Evolutionary conservation across 2,329 filamentous ascomycete genomes (phyloP).

Genomic region (Rutstroemia sydowiana): DNA sequence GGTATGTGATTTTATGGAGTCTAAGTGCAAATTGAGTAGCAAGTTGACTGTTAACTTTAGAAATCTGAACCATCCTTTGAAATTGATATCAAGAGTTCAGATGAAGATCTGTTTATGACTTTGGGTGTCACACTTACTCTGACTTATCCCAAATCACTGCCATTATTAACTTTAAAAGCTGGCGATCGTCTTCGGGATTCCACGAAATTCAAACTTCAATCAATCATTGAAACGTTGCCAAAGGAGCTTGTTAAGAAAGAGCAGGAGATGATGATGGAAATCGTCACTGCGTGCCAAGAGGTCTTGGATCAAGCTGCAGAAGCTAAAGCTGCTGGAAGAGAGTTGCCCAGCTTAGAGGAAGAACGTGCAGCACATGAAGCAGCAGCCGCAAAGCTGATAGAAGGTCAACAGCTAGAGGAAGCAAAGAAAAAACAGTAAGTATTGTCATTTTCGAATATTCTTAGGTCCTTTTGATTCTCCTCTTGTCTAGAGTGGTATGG

Average conservation of each 20-base stretch:
- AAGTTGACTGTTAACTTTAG: conserved; percentile 33
- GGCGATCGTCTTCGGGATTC: conserved; percentile 59
- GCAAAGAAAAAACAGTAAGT: conserved; percentile 34
- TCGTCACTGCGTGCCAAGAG: conserved; percentile 46
- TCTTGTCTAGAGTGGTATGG: too few species aligned
- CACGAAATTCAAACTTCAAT: conserved; percentile 63
- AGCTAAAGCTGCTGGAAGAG: conserved; percentile 64
- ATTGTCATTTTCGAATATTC: too few species aligned
- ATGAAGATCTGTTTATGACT: conserved; percentile 62
- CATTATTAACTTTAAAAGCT: conserved; percentile 62
- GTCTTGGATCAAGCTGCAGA: conserved; percentile 80
- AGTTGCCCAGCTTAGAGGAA: conserved; percentile 80
- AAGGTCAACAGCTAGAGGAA: conserved; percentile 40
- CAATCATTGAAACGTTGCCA: conserved; percentile 52
- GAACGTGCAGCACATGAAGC: conserved; percentile 80
- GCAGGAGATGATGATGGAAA: conserved; percentile 46
- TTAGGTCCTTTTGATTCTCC: too few species aligned
- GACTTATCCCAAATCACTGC: conserved; percentile 82
- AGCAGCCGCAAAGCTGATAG: conserved; percentile 52
- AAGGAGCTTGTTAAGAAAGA: conserved; percentile 44
- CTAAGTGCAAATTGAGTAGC: neutral
- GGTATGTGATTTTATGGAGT: conserved; percentile 43
- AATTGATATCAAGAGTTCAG: conserved; percentile 66
- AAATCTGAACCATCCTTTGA: conserved; percentile 80
- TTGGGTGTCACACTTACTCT: conserved; percentile 78